Conservation (phyloP, 129 eudicot species). For the Flaveria linearis region DNA sequence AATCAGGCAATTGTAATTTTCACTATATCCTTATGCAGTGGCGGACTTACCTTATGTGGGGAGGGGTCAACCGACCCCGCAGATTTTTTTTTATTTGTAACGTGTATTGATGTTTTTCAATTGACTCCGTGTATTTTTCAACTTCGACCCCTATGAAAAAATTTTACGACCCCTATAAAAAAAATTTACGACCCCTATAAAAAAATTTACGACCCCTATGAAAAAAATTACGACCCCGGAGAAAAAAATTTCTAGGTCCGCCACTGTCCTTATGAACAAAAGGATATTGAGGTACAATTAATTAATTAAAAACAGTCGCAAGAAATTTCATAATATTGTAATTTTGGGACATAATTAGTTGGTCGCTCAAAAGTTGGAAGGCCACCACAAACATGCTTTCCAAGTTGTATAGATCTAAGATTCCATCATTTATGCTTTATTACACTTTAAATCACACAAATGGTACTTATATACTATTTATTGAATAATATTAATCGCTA, state of each 20-base stretch:
- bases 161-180: too few species aligned
- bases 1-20: background rate
- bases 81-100: too few species aligned
- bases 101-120: too few species aligned
- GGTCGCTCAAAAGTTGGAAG: constrained; percentile 19
- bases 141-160: too few species aligned
- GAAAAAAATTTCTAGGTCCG: too few species aligned
- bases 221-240: too few species aligned
- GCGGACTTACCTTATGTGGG: too few species aligned
- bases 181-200: too few species aligned
- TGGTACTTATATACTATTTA: background rate
- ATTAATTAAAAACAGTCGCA: background rate
- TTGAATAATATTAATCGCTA: background rate
- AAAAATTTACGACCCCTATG: too few species aligned
- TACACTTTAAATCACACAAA: constrained; percentile 25
- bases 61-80: too few species aligned
- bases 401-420: constrained; percentile 34
- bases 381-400: constrained; percentile 29
- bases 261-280: background rate
- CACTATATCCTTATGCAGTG: background rate
- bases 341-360: constrained; percentile 14
- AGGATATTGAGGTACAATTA: background rate
- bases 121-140: too few species aligned
- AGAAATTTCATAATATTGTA: background rate
- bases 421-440: constrained; percentile 22